Evolutionary conservation across 257 asterid genomes (phyloP), one percentile per base, ranked within the genome.

Genomic region (Solanum tacnaense): DNA sequence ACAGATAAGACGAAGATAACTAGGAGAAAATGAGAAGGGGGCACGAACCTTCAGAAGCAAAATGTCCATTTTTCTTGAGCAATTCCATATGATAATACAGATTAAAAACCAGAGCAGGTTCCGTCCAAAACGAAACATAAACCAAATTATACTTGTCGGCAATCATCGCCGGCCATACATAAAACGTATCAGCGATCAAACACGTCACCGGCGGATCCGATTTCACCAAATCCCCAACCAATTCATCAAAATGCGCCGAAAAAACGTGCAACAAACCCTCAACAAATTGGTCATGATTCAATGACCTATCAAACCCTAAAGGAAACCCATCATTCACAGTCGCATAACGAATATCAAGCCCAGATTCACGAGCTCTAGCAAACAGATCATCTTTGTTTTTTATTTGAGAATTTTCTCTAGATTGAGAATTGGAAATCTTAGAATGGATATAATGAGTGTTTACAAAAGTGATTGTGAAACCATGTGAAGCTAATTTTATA

Each of bases 291-390:
- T 93, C 95, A 90, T 93, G 93, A 81, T 95, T 93, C 70, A 87
- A 44, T 11, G 94, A 91, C 60, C 98, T 91, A 70, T 95, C 98
- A 58, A 94, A 95, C 3, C 84, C 89, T 82, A 93, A 84, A 6
- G 98, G 98, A 62, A 94, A 93, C 6, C 98, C 98, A 75, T 94
- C 98, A 86, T 87, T 89, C 7, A 94, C 93, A n/a, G 96, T 95
- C 31, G 93, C 90, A 87, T 92, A 95, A 67, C 96, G 95, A 23
- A 95, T 95, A 89, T 95, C 96, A 38, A 95, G 93, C 31, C 98
- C 96, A 13, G 95, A 90, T 73, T 89, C 90, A 5, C 96, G 90
- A 0, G 96, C 95, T 82, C 89, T 89, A 88, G 94, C 91, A 88
- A 94, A 93, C 20, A 93, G 89, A 91, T 93, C 96, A 62, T 68